phyloP scores from a whole-genome alignment of 1,139 yeast species.

The Kodamaea derodonti region DNA sequence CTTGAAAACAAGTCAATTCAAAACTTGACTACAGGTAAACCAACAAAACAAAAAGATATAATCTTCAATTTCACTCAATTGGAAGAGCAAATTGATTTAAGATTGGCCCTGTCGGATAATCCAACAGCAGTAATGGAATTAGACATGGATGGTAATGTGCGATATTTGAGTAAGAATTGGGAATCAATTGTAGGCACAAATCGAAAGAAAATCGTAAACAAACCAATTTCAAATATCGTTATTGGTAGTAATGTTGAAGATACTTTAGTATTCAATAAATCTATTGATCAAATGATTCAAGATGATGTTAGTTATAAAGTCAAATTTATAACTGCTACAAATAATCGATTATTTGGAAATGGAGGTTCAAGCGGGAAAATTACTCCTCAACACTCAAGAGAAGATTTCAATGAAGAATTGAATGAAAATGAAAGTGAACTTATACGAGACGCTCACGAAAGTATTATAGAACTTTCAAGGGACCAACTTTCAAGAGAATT shows the following conservation, averaged over 20 bases:
- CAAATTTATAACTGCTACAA: conserved; percentile 60
- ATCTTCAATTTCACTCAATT: conserved; percentile 11
- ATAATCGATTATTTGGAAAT: conserved; percentile 16
- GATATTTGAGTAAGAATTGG: conserved; percentile 76
- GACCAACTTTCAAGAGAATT: neutral
- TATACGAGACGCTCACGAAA: conserved; percentile 1
- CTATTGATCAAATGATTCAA: conserved; percentile 64
- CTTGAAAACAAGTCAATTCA: neutral
- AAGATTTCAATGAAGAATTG: conserved; percentile 8
- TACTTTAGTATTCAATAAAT: conserved; percentile 62
- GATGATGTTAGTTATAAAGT: conserved; percentile 80
- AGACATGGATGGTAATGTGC: conserved; percentile 73
- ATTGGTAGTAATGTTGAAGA: conserved; percentile 64
- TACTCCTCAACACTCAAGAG: conserved; percentile 27
- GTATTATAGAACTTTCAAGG: neutral
- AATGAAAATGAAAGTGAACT: conserved; percentile 3
- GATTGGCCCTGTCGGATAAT: conserved; percentile 59
- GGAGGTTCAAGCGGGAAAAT: conserved; percentile 16
- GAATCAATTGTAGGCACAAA: conserved; percentile 67
- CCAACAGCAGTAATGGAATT: conserved; percentile 86
- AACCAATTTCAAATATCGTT: conserved; percentile 62
- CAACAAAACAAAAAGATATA: neutral
- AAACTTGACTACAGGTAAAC: neutral
- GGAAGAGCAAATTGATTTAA: conserved; percentile 46
- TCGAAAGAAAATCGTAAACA: conserved; percentile 48